A percentile compares a stretch with the other conserved stretches of the same genome.
phyloP scores from a whole-genome alignment of 768 basidiomycete genomes.

The Hemileccinum impolitum region DNA sequence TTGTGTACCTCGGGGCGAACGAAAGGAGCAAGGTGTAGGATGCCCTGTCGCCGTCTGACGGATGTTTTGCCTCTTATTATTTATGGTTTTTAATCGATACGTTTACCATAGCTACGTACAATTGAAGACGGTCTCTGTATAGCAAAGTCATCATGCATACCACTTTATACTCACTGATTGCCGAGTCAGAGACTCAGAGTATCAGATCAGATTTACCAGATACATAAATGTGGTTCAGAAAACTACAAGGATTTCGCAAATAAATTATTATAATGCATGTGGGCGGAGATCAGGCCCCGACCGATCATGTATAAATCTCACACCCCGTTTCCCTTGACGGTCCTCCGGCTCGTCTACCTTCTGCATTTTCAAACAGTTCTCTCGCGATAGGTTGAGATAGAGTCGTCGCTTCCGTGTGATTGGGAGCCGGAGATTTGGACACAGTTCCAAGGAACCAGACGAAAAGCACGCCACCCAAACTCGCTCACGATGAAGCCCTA shows the following conservation, averaged over 20 bases:
- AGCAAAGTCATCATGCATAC: no score
- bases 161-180: no score
- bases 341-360: slow-evolving; percentile 38
- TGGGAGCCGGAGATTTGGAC: slow-evolving; percentile 46
- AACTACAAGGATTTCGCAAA: no score
- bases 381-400: slow-evolving; percentile 35
- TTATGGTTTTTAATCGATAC: not conserved
- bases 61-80: not conserved
- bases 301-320: slow-evolving; percentile 49
- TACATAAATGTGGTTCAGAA: no score
- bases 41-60: no score
- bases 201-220: no score
- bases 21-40: not conserved
- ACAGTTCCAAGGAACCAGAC: slow-evolving; percentile 57
- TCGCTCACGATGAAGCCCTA: slow-evolving; percentile 54
- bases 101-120: not conserved
- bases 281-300: no score
- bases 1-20: slow-evolving; percentile 28
- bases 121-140: no score
- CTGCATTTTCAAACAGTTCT: slow-evolving; percentile 46
- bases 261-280: no score
- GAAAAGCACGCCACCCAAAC: slow-evolving; percentile 54
- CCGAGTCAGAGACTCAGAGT: no score
- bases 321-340: slow-evolving; percentile 46
- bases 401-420: slow-evolving; percentile 46